phyloP scores from a whole-genome alignment of 306 rosid genomes.

The Dalbergia oliveri region DNA sequence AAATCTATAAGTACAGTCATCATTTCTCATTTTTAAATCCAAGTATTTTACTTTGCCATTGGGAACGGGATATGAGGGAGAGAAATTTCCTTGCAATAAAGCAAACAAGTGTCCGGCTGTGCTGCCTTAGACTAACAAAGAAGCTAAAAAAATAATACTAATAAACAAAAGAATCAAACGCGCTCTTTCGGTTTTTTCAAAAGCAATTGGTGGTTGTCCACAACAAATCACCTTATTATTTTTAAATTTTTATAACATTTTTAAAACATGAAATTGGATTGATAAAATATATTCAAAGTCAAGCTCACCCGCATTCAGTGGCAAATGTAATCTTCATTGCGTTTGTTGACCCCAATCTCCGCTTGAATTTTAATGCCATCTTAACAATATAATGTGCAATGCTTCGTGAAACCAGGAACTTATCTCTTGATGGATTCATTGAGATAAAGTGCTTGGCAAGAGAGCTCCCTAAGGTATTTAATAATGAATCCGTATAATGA shows the following conservation, averaged over 20 bases:
- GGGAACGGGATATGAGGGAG: conserved; percentile 16
- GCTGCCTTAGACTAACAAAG: background rate
- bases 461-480: background rate
- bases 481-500: background rate
- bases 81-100: background rate
- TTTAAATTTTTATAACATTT: background rate
- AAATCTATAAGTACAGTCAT: too few species aligned
- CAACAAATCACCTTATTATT: conserved; percentile 16
- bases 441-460: background rate
- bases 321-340: conserved; percentile 6
- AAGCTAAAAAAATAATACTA: too few species aligned
- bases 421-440: background rate
- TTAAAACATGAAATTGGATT: background rate
- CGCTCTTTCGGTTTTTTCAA: background rate
- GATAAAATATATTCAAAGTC: conserved; percentile 34
- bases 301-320: conserved; percentile 33
- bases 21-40: too few species aligned
- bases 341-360: background rate
- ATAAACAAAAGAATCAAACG: background rate
- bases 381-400: background rate
- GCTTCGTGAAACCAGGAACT: background rate
- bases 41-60: background rate
- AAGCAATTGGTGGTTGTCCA: conserved; percentile 35
- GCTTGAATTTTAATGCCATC: conserved; percentile 16
- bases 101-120: background rate